phyloP scores from a whole-genome alignment of 2,329 filamentous ascomycete species.

The Pyricularia sp. region DNA sequence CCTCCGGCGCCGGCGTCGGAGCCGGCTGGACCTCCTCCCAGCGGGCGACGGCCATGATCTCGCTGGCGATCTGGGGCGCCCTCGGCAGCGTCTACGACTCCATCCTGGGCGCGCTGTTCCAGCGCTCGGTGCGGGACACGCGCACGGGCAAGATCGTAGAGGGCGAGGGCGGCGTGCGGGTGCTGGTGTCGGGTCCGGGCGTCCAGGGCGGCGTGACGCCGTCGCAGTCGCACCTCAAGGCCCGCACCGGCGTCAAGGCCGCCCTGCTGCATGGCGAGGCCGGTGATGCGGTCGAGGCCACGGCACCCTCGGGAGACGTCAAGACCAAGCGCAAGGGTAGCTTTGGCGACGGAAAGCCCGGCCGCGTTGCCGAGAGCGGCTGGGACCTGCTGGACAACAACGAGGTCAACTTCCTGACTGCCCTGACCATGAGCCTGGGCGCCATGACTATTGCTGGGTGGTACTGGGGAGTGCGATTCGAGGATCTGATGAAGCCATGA shows the following conservation, averaged over 20 bases:
- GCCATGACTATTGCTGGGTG: slow-evolving; percentile 59
- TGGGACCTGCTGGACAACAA: slow-evolving; percentile 86
- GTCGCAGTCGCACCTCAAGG: slow-evolving; percentile 18
- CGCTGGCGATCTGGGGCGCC: slow-evolving; percentile 63
- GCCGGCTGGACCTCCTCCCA: slow-evolving; percentile 38
- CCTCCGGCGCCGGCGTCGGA: slow-evolving; percentile 21
- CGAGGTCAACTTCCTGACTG: slow-evolving; percentile 90
- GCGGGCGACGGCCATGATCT: slow-evolving; percentile 37
- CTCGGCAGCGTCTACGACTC: slow-evolving; percentile 82
- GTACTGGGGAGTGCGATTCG: slow-evolving; percentile 49
- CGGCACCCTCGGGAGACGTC: slow-evolving; percentile 30
- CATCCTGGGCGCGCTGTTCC: slow-evolving; percentile 72
- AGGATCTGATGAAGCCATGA: slow-evolving; percentile 28
- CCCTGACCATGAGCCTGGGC: slow-evolving; percentile 66
- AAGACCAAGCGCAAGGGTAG: slow-evolving; percentile 37
- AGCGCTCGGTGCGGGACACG: slow-evolving; percentile 78
- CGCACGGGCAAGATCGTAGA: slow-evolving; percentile 83
- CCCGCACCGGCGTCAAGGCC: slow-evolving; percentile 29
- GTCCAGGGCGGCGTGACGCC: slow-evolving; percentile 14
- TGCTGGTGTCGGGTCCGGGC: slow-evolving; percentile 31
- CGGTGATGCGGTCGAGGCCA: slow-evolving; percentile 14
- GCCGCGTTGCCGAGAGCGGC: slow-evolving; percentile 55
- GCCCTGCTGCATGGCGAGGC: slow-evolving; percentile 33
- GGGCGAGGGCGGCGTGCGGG: slow-evolving; percentile 62
- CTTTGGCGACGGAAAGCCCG: slow-evolving; percentile 45